Percentiles rank a stretch among this genome's conserved stretches.
Evolutionary conservation across 2,329 filamentous ascomycete species (phyloP).

Genomic region (Fusarium agapanthi): DNA sequence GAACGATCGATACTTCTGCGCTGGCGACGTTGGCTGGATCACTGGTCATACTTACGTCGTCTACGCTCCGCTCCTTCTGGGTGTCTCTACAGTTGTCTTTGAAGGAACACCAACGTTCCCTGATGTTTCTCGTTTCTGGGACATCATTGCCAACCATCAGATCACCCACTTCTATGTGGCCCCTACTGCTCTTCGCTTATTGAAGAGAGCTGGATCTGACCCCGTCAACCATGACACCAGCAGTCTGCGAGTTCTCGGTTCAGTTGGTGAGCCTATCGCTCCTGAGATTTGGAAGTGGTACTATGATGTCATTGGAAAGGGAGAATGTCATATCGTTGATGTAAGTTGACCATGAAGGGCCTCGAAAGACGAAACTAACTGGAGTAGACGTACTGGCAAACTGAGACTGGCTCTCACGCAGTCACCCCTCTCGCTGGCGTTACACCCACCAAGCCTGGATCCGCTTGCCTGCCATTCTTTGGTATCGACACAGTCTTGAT

Average conservation of each 20-base stretch:
- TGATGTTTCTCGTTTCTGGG: conserved; percentile 94
- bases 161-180: conserved; percentile 97
- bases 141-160: conserved; percentile 87
- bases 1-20: conserved; percentile 89
- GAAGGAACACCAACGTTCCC: conserved; percentile 95
- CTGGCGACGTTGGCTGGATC: conserved; percentile 96
- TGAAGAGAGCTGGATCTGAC: conserved; percentile 91
- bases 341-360: conserved; percentile 59
- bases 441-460: conserved; percentile 92
- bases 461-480: conserved; percentile 94
- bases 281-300: conserved; percentile 99
- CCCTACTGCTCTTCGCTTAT: conserved; percentile 83
- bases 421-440: conserved; percentile 90
- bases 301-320: conserved; percentile 87
- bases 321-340: conserved; percentile 88
- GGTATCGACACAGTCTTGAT: conserved; percentile 94
- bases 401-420: conserved; percentile 92
- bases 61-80: conserved; percentile 87
- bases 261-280: conserved; percentile 95
- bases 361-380: neutral
- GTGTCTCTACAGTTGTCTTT: conserved; percentile 90
- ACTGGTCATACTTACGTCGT: conserved; percentile 97
- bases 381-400: conserved; percentile 93
- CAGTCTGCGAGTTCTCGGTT: conserved; percentile 83
- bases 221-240: conserved; percentile 80